These are phyloP conservation scores for Phaseolus coccineus DNA, from an alignment of 331 rosid genomes.

Conservation along the genomic window DNA sequence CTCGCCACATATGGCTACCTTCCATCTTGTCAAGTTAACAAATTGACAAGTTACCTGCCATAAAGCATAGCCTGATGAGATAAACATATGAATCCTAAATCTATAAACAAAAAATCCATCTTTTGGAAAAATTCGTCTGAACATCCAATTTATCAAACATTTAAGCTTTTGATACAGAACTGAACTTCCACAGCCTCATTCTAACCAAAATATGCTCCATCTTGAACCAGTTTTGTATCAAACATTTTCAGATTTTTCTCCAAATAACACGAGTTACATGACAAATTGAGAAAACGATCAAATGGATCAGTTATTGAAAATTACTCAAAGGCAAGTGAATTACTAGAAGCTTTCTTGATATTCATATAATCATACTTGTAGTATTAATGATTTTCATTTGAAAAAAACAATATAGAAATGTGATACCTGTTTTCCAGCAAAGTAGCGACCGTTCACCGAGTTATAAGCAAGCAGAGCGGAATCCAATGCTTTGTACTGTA, in stretches of 20 bases:
- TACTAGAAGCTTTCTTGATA: slow-evolving; percentile 27
- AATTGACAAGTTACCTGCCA: slow-evolving; percentile 82
- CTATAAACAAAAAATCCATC: slow-evolving; percentile 21
- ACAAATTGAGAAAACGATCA: slow-evolving; percentile 23
- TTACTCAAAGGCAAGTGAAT: slow-evolving; percentile 7
- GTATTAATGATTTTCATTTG: slow-evolving; percentile 17
- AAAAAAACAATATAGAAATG: slow-evolving; percentile 26
- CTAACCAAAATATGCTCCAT: not conserved
- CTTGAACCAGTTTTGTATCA: slow-evolving; percentile 14
- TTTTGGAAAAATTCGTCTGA: not conserved
- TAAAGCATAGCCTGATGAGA: slow-evolving; percentile 35
- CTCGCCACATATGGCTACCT: slow-evolving; percentile 97
- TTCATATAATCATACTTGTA: not conserved
- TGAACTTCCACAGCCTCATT: slow-evolving; percentile 11
- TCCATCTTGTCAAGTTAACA: slow-evolving; percentile 87
- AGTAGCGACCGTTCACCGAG: slow-evolving; percentile 75
- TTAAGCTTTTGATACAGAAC: slow-evolving; percentile 13
- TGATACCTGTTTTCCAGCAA: slow-evolving; percentile 93
- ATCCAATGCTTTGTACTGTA: slow-evolving; percentile 77
- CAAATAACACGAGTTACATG: slow-evolving; percentile 24
- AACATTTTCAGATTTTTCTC: slow-evolving; percentile 20
- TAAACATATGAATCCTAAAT: slow-evolving; percentile 16
- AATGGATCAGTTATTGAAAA: not conserved
- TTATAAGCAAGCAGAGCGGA: slow-evolving; percentile 78
- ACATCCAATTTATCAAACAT: too few relatives aligned